Evolutionary conservation across 2,329 filamentous ascomycete genomes (phyloP).

Genomic region (Verticillium klebahnii): DNA sequence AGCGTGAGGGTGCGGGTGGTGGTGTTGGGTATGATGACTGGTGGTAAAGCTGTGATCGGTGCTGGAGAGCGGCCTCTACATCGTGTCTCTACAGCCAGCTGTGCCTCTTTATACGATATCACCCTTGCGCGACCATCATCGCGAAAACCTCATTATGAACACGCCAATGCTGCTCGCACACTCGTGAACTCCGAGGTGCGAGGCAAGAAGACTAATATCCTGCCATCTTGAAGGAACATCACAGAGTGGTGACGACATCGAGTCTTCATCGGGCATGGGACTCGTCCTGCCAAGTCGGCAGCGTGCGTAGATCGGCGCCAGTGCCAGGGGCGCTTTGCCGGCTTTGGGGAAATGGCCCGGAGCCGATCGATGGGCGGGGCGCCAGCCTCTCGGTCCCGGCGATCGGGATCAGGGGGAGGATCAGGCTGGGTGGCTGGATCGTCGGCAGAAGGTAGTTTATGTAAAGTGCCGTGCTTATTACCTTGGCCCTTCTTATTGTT

Average conservation of each 20-base stretch:
- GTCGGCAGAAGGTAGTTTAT: too few relatives aligned
- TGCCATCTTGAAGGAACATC: background rate
- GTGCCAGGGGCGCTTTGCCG: background rate
- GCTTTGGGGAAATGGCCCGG: background rate
- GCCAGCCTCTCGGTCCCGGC: slow-evolving; percentile 4
- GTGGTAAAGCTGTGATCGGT: background rate
- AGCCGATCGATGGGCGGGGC: background rate
- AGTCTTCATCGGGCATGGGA: slow-evolving; percentile 3
- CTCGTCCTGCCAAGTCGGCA: slow-evolving; percentile 1
- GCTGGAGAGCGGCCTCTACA: too few relatives aligned
- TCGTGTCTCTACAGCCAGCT: background rate
- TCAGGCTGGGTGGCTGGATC: background rate
- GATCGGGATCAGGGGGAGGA: background rate
- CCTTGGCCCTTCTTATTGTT: too few relatives aligned
- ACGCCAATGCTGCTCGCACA: slow-evolving; percentile 11
- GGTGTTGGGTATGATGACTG: background rate
- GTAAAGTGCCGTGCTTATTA: too few relatives aligned
- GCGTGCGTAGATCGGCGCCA: background rate
- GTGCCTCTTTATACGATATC: background rate
- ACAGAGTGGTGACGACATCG: slow-evolving; percentile 10
- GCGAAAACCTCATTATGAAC: slow-evolving; percentile 6
- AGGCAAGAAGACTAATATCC: background rate
- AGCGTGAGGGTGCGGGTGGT: background rate
- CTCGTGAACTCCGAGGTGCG: slow-evolving; percentile 11
- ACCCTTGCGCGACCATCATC: background rate